Conservation (phyloP, 306 rosid species). For the Casuarina cunninghamiana region DNA sequence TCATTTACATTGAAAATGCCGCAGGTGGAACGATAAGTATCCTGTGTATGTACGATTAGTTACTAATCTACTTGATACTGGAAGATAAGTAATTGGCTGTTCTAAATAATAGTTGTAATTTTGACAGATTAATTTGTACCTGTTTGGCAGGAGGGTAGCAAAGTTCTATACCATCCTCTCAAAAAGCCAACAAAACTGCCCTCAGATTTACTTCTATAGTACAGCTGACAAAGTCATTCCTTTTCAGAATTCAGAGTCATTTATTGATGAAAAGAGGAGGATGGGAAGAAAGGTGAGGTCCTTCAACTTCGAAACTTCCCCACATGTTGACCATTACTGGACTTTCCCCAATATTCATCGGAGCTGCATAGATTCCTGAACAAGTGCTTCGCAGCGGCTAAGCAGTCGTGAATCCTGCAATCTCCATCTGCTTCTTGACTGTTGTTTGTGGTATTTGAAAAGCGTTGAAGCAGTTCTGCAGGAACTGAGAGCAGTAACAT, state of each 20-base stretch:
- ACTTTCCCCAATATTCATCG: conserved; percentile 65
- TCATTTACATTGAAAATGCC: conserved; percentile 57
- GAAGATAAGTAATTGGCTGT: not conserved
- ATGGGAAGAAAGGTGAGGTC: conserved; percentile 58
- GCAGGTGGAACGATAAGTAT: conserved; percentile 54
- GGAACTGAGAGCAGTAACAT: conserved; percentile 4
- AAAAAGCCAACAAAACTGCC: conserved; percentile 53
- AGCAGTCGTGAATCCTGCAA: conserved; percentile 20
- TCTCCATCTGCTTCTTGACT: not conserved
- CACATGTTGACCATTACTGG: conserved; percentile 92
- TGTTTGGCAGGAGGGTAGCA: conserved; percentile 66
- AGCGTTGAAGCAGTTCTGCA: not conserved
- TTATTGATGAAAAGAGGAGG: conserved; percentile 67
- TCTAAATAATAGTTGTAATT: not conserved
- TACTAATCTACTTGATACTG: not conserved
- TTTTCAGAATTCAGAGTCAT: conserved; percentile 54
- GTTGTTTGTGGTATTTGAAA: not conserved
- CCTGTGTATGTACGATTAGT: not conserved
- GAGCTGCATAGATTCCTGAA: conserved; percentile 52
- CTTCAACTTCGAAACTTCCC: conserved; percentile 65
- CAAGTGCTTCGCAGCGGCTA: conserved; percentile 42
- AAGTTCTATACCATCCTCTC: conserved; percentile 47
- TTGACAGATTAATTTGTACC: not conserved
- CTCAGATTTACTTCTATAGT: conserved; percentile 92
- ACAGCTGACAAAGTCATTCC: conserved; percentile 82